Evolutionary conservation across 2,329 filamentous ascomycete genomes (phyloP).

Genomic region (Talaromyces sp.): DNA sequence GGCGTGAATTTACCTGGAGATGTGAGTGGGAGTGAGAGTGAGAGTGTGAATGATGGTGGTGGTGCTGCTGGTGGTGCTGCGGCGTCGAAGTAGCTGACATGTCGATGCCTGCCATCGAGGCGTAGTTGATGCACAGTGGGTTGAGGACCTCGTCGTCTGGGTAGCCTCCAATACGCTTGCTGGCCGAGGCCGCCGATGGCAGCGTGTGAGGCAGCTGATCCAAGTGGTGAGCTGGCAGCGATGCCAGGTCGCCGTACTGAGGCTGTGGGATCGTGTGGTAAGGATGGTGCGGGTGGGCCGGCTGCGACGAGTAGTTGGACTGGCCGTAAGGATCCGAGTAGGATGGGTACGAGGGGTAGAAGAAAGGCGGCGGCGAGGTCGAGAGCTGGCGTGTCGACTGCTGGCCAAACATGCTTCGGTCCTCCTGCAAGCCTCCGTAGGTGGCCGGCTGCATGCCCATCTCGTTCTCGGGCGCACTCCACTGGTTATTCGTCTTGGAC

Average conservation of each 20-base stretch:
- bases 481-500: conserved; percentile 35
- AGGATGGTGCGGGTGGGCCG: conserved; percentile 26
- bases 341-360: conserved; percentile 48
- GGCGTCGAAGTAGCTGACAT: conserved; percentile 28
- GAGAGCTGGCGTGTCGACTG: conserved; percentile 57
- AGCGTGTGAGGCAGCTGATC: conserved; percentile 42
- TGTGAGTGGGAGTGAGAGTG: conserved; percentile 21
- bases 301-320: conserved; percentile 20
- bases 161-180: conserved; percentile 50
- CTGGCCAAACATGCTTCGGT: conserved; percentile 1
- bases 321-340: conserved; percentile 37
- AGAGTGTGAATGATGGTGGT: conserved; percentile 9
- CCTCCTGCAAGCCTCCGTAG: conserved; percentile 1
- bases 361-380: conserved; percentile 52
- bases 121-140: conserved; percentile 58
- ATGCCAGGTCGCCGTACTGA: conserved; percentile 28
- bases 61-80: conserved; percentile 15
- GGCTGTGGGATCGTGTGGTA: conserved; percentile 17
- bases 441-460: background rate
- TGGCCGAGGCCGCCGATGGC: conserved; percentile 31
- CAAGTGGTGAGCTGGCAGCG: conserved; percentile 31
- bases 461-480: background rate
- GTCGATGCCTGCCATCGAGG: conserved; percentile 54
- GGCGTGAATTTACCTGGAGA: conserved; percentile 41
- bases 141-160: conserved; percentile 53